Evolutionary conservation across 2,329 filamentous ascomycete species (phyloP).

Genomic region (Diaporthe velutina): DNA sequence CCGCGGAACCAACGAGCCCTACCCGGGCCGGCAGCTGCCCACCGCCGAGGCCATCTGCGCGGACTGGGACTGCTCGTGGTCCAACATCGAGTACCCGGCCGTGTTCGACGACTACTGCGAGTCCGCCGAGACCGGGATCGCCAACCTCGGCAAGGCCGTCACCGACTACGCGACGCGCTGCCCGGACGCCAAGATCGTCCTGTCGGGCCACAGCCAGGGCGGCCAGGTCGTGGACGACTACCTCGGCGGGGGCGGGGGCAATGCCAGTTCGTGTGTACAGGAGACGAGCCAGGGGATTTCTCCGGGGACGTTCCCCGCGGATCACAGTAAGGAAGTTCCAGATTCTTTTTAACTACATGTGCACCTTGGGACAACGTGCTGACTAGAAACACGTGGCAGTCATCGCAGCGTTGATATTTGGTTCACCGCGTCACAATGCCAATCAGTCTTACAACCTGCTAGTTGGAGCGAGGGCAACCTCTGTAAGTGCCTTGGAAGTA

Average conservation of each 20-base stretch:
- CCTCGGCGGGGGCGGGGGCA: slow-evolving; percentile 32
- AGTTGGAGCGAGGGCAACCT: slow-evolving; percentile 23
- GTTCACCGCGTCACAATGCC: slow-evolving; percentile 30
- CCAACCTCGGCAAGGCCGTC: slow-evolving; percentile 29
- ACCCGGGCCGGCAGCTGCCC: slow-evolving; percentile 34
- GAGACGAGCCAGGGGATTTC: slow-evolving; percentile 26
- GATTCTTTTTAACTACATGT: no score
- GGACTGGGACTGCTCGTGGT: slow-evolving; percentile 28
- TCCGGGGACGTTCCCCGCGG: neutral
- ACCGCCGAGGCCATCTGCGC: slow-evolving; percentile 28
- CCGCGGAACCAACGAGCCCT: slow-evolving; percentile 34
- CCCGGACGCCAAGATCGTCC: slow-evolving; percentile 55
- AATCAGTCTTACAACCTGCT: slow-evolving; percentile 37
- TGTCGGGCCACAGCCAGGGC: slow-evolving; percentile 54
- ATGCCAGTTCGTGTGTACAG: slow-evolving; percentile 14
- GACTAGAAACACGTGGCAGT: neutral
- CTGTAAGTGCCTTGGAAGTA: slow-evolving; percentile 10
- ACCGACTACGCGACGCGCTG: slow-evolving; percentile 43
- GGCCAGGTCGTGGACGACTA: slow-evolving; percentile 44
- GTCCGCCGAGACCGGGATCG: slow-evolving; percentile 19
- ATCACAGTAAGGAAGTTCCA: neutral
- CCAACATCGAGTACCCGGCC: slow-evolving; percentile 31
- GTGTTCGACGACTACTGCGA: slow-evolving; percentile 31
- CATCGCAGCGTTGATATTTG: slow-evolving; percentile 35
- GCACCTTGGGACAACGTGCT: neutral